Conservation (phyloP, 768 basidiomycete species). For the Hericium erinaceus region DNA sequence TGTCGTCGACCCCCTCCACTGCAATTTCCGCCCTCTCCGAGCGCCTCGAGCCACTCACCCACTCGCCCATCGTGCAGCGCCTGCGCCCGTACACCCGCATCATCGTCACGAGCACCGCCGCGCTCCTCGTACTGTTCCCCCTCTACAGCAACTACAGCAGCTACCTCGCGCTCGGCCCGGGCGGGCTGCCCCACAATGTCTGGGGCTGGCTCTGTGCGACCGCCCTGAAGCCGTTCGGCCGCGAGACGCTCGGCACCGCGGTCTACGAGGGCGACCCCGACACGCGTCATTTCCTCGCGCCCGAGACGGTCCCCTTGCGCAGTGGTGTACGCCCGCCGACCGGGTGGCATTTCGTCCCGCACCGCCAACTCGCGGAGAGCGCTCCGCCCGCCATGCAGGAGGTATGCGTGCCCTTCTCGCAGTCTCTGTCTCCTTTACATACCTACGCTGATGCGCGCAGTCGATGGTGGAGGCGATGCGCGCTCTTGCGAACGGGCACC, state of each 20-base stretch:
- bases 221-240: slow-evolving; percentile 3
- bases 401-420: slow-evolving; percentile 11
- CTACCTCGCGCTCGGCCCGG: slow-evolving; percentile 8
- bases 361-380: slow-evolving; percentile 16
- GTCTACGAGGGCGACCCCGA: slow-evolving; percentile 11
- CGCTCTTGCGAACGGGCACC: neutral
- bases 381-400: slow-evolving; percentile 18
- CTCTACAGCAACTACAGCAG: slow-evolving; percentile 7
- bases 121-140: neutral
- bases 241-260: slow-evolving; percentile 7
- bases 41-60: no score
- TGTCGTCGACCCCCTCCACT: no score
- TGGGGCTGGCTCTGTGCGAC: slow-evolving; percentile 7
- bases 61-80: no score
- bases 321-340: slow-evolving; percentile 15
- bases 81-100: neutral
- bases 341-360: slow-evolving; percentile 20
- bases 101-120: neutral
- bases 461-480: neutral
- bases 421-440: neutral
- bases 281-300: slow-evolving; percentile 13
- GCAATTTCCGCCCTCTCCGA: no score
- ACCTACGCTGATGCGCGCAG: neutral
- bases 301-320: slow-evolving; percentile 7
- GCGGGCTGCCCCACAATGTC: slow-evolving; percentile 12